Base-by-base conservation (phyloP, 768 basidiomycete species). In the Leccinum barrowsii region DNA sequence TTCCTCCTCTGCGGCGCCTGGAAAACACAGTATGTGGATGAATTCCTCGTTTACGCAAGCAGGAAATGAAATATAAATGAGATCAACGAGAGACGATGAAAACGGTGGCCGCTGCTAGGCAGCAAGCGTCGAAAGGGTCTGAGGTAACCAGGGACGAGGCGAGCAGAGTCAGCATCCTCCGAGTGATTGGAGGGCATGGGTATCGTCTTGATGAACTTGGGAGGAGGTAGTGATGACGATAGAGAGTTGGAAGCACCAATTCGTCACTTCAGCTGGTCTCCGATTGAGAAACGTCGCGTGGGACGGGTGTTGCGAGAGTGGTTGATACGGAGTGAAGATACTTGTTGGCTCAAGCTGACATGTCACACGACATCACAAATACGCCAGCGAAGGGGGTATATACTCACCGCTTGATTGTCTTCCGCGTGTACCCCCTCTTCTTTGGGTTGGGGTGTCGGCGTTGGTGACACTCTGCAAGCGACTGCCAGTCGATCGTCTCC, bases 171-270 rank as follows among this genome's bases (percentile, higher is more conserved):
- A 24, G 24, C 24, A 24, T 24, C 24, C 24, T 24, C 24, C 24
- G 4, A 24, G 24, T 24, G 24, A 24, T 24, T 24, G 24, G 24
- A 24, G 24, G 4, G 24, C 24, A 24, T 24, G 24, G 24, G 21
- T 21, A 51, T 73, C 71, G 3, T 73, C 47, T 61, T 70, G 35
- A 70, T 21, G 15, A 65, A 59, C 37, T 67, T 73, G 7, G 42
- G 37, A 5, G 35, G 64, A 6, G 35, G 57, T n/a, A 59, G 46
- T 6, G 55, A 24, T 1, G 48, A 26, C 21, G n/a, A 5, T 22
- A 10, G 13, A 19, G 53, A 34, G 7, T 50, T 35, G 10, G 58
- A 28, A 7, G 13, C 13, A 5, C 35, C 34, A 2, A 5, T 42
- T 49, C 46, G 2, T 2, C 5, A 24, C 5, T 51, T 15, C 24